Evolutionary conservation across 2,329 filamentous ascomycete species (phyloP), one percentile per base, ranked within the genome.

Genomic region (Pseudogymnoascus sp.): DNA sequence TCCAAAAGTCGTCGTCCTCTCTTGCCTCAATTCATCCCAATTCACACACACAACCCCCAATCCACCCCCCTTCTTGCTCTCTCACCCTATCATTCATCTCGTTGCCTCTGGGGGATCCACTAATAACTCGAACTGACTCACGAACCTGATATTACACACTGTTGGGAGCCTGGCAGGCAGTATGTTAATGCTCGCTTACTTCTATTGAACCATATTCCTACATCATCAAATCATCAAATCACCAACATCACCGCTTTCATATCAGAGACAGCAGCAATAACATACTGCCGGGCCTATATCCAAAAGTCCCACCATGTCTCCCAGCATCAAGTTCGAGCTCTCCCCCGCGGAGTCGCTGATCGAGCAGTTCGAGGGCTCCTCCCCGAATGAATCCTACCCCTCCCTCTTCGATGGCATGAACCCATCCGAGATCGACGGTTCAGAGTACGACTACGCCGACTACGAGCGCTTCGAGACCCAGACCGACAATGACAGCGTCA

Each of bases 381-480:
- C 54, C 28, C 34, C 54, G 5, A 60, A 60, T 37, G 54, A 36
- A 37, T 48, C 43, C 28, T 75, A 73, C 36, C 67, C 72, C 39
- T 69, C 73, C 4, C 70, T 75, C 60, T 75, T 74, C 66, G 64
- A 48, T 48, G 43, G 43, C 31, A 72, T 72, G 67, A 69, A 70
- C 28, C 68, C 69, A 25, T 62, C 60, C 36, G 71, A 73, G 28
- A 70, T 64, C 51, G 70, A 74, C 69, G 74, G 73, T 4, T 73
- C 74, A 31, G 71, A 68, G 37, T 75, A 72, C 51, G 72, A 69
- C 41, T 69, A 73, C 54, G 72, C 69, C 28, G 73, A 74, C 36
- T 41, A 60, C 16, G 25, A 60, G 54, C 48, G 48, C 31, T 41
- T 45, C 41, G 57, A 63, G 23, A 41, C 25, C 41, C 37, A 45